A percentile compares a stretch with the other conserved stretches of the same genome.
phyloP scores from a whole-genome alignment of 2,329 filamentous ascomycete genomes.

The Colletotrichum lindemuthianum region DNA sequence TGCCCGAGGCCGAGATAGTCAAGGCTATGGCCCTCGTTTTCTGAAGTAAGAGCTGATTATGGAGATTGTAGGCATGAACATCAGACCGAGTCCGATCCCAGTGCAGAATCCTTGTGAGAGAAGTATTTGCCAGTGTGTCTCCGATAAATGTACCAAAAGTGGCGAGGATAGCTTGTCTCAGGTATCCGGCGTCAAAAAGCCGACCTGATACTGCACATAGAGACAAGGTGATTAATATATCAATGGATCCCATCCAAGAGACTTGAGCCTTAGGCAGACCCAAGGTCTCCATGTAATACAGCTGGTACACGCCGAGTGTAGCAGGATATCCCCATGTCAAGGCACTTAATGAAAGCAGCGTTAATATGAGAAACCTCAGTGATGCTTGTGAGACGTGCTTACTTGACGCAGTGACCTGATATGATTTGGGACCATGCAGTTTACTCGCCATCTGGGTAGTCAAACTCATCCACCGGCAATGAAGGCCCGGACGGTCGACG shows the following conservation, averaged over 20 bases:
- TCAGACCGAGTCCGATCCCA: conserved; percentile 63
- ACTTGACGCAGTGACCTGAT: conserved; percentile 2
- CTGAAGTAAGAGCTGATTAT: conserved; percentile 70
- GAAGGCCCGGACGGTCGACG: neutral
- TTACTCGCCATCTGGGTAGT: conserved; percentile 1
- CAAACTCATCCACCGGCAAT: neutral
- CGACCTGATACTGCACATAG: conserved; percentile 54
- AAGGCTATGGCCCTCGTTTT: conserved; percentile 68
- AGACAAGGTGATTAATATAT: conserved; percentile 54
- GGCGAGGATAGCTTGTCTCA: conserved; percentile 49
- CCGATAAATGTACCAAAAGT: conserved; percentile 56
- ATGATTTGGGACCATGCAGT: conserved; percentile 9
- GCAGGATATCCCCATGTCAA: conserved; percentile 11
- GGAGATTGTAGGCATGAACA: conserved; percentile 64
- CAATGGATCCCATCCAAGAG: conserved; percentile 61
- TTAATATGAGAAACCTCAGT: neutral
- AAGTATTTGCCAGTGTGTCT: conserved; percentile 58
- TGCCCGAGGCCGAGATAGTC: conserved; percentile 68
- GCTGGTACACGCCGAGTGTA: conserved; percentile 50
- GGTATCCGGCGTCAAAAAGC: conserved; percentile 54
- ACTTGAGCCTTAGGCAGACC: conserved; percentile 48
- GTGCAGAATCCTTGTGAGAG: conserved; percentile 66
- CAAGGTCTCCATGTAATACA: conserved; percentile 49
- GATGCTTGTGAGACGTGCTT: neutral
- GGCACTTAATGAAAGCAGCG: neutral